Evolutionary conservation across 331 rosid species (phyloP), one percentile per base, ranked within the genome.

Genomic region (Malus hybrid): DNA sequence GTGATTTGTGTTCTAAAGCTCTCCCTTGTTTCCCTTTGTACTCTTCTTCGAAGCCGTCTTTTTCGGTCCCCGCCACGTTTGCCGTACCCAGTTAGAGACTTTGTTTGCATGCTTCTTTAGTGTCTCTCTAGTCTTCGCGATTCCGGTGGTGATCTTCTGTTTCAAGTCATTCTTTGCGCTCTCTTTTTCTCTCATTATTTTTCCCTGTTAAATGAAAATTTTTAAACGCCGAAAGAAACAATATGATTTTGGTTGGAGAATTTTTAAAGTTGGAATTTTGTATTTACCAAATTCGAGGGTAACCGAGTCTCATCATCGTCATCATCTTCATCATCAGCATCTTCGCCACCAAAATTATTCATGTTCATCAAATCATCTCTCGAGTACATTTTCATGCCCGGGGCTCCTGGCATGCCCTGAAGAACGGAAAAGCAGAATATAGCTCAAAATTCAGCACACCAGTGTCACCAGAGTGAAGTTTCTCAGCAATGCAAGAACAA

Each of bases 331-430:
- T 87, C 93, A 0, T 90, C 98, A 0, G 71, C 93, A 6, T 80
- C 95, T 59, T 84, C 93, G 13, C 55, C 85, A 4, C 91, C 97
- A 4, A 90, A 65, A 71, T 90, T 94, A 6, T 86, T 73, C 93
- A 83, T 88, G 88, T 88, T 91, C 99, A 90, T 88, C 68, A 94
- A 77, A 15, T 94, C 97, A 16, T 94, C 99, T 73, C 90, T 90
- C 0, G 99, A 94, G 67, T 92, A 94, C 99, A 94, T 94, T 87
- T 94, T 92, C 99, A 94, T 92, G 84, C 81, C 79, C 0, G 97
- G 99, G 71, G 99, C 99, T 77, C 99, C 99, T 24, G 99, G 99
- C 97, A 94, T 92, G 19, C 99, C 99, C 99, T 94, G 90, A 78
- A 78, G 65, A 63, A 82, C 54, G 50, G 74, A 11, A 14, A 33